Evolutionary conservation across 805 yeast genomes (phyloP), one percentile per base, ranked within the genome.

Genomic region (Kazachstania africana): DNA sequence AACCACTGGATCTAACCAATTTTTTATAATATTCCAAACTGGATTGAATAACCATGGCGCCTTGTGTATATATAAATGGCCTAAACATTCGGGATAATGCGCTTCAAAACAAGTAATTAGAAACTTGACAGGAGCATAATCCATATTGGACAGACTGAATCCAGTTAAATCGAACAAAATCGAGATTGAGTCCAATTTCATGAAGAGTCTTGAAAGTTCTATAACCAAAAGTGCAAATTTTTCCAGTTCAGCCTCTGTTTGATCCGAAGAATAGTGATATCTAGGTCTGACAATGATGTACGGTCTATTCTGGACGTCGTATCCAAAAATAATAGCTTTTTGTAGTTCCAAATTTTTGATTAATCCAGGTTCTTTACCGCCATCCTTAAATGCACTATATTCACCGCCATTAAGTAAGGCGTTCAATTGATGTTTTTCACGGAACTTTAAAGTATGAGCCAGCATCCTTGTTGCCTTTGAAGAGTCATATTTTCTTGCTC

Each of bases 11-110:
- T 91, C 97, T 35, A 88, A 65, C 97, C 96, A 88, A 45, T 78
- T 76, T 56, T 83, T 84, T 46, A 91, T 75, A 44, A 88, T 72
- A 44, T 77, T 79, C 97, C 98, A 91, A 37, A 88, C 82, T 16
- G 95, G 88, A 31, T 81, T 74, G 62, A 91, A 91, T 33, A 91
- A 73, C 97, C 96, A 85, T 17, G 98, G 98, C 0, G 98, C 96
- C 46, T 81, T 80, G 61, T 84, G 94, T 38, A 91, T 79, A 43
- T 84, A 69, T 32, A 91, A 62, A 34, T 71, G 72, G 12, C 95
- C 95, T 37, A 91, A 67, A 25, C 83, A 78, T 59, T 91, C 98
- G 1, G 98, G 98, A 55, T 88, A 91, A 53, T 88, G 95, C 0
- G 94, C 94, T 63, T 91, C 97, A 56, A 91, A 85, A 38, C 87